phyloP scores from a whole-genome alignment of 1,284 basidiomycete genomes.

The Athelia psychrophila region DNA sequence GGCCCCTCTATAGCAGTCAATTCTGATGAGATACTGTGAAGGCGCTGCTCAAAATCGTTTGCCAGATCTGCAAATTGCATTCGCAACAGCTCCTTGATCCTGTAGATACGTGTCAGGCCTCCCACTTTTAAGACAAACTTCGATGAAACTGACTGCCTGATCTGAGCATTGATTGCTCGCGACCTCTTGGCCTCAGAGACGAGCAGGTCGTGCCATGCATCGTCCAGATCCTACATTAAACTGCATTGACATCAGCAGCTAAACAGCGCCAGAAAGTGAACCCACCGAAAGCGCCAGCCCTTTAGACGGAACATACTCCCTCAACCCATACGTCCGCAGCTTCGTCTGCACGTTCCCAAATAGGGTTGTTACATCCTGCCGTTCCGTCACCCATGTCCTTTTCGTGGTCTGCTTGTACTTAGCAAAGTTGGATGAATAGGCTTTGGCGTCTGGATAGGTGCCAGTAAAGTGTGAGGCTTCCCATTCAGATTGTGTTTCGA shows the following conservation, averaged over 20 bases:
- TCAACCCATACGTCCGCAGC: conserved; percentile 85
- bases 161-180: conserved; percentile 86
- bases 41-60: conserved; percentile 76
- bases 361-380: conserved; percentile 85
- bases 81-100: conserved; percentile 87
- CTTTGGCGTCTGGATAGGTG: conserved; percentile 82
- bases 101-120: conserved; percentile 25
- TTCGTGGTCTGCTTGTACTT: conserved; percentile 87
- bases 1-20: conserved; percentile 78
- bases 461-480: conserved; percentile 58
- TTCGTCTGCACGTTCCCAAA: conserved; percentile 96
- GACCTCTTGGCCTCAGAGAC: conserved; percentile 77
- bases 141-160: conserved; percentile 73
- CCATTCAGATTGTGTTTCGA: conserved; percentile 67
- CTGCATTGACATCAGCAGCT: neutral
- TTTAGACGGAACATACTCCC: conserved; percentile 78
- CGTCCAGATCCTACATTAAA: conserved; percentile 65
- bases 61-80: conserved; percentile 84
- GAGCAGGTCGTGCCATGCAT: conserved; percentile 75
- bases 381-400: conserved; percentile 85
- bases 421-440: conserved; percentile 72
- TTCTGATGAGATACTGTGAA: conserved; percentile 73
- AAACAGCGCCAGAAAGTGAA: conserved; percentile 3
- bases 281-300: conserved; percentile 64
- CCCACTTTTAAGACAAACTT: neutral